Evolutionary conservation across 2,329 filamentous ascomycete genomes (phyloP), one percentile per base, ranked within the genome.

Genomic region (Ceratocystis eucalypticola): DNA sequence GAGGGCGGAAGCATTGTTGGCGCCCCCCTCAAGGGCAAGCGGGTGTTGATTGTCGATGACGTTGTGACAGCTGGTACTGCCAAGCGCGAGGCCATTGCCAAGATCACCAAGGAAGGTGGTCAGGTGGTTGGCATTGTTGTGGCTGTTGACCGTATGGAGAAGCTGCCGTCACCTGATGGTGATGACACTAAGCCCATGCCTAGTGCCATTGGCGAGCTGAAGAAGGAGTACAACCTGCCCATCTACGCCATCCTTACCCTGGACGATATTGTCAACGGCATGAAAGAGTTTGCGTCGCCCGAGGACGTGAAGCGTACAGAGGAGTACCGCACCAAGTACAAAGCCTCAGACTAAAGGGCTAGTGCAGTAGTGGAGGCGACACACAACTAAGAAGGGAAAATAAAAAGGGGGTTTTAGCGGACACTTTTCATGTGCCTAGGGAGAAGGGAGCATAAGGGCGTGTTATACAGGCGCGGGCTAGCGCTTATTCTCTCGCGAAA

Each of bases 61-160:
- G 93, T 99, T 67, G 93, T 97, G 72, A 96, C 92, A 0, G 93
- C 91, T 0, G 94, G 94, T 33, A 97, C 92, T 1, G 94, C 94
- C 50, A 92, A 96, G 78, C 83, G 91, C 67, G 92, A 97, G 76
- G 91, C 93, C 15, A 91, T 97, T 68, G 85, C 85, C 65, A 94
- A 96, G 76, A 96, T 97, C 74, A 82, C 85, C 71, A 84, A 84
- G 71, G 88, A 96, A 74, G 94, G 93, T 2, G 94, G 93, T 1
- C 84, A 83, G 63, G 85, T 97, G 25, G 88, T 88, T 2, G 93
- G 91, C 37, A 92, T 97, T 67, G 83, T 96, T 22, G 88, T 99
- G 41, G 89, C 92, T 2, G 81, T 96, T 70, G 91, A 96, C 76
- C 83, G 93, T 68, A 88, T 88, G 80, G 90, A 95, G 82, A 92